Evolutionary conservation across 225 moss, liverwort and hornwort genomes (phyloP), one percentile per base, ranked within the genome.

Genomic region (Pseudisothecium myosuroides): DNA sequence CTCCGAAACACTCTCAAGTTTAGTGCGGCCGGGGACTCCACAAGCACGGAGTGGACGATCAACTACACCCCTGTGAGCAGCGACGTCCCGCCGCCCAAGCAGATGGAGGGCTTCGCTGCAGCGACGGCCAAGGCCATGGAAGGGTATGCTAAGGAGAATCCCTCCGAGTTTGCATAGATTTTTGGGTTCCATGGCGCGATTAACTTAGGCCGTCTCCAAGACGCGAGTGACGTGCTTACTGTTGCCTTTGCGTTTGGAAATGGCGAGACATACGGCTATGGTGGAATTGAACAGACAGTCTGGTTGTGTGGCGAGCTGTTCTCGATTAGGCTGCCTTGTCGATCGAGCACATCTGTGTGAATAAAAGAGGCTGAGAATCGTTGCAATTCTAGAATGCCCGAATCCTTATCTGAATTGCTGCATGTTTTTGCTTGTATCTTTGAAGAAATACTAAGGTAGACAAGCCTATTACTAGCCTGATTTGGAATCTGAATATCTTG

Each of bases 31-130:
- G 88, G 84, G 4, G 18, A 87, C 55, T 37, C 86, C 59, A 94
- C 92, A 2, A 1, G 9, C 10, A 11, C 82, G 5, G 45, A 80
- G 12, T 90, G 82, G 92, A 85, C 64, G 21, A 26, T 88, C n/a
- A 52, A 88, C n/a, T 94, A 92, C 87, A 91, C 86, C n/a, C 93
- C 93, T 11, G 56, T 31, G 22, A 85, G 65, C 85, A 81, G 69
- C 81, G 77, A 84, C n/a, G 19, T 80, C 23, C 91, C 92, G 39
- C 78, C 91, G 43, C 94, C 91, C 21, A 78, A 62, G 41, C 72
- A 90, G 45, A 26, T 82, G 73, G 88, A 92, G 62, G 29, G 1
- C n/a, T 23, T 91, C 64, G 73, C 88, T 64, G 52, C 49, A 60
- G 62, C 47, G 5, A 19, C 76, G 6, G 54, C 52, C 60, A 81